Evolutionary conservation across 2,329 filamentous ascomycete species (phyloP).

Genomic region (Hypoxylon sp.): DNA sequence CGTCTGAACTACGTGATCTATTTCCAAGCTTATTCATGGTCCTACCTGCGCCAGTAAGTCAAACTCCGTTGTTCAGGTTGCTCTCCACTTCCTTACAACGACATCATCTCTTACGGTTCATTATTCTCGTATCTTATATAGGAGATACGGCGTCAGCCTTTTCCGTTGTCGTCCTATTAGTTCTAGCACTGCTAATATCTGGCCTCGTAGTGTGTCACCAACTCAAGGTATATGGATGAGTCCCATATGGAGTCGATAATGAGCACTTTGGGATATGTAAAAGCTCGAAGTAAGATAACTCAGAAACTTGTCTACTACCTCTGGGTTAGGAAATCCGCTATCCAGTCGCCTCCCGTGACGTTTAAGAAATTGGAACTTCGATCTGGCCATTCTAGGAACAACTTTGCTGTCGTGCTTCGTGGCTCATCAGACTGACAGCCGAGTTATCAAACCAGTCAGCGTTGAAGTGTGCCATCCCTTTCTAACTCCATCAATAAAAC

Average conservation of each 20-base stretch:
- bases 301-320: slow-evolving; percentile 90
- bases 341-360: slow-evolving; percentile 46
- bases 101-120: neutral
- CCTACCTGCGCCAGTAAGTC: slow-evolving; percentile 77
- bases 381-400: slow-evolving; percentile 84
- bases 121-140: neutral
- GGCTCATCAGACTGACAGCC: slow-evolving; percentile 42
- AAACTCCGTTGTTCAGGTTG: neutral
- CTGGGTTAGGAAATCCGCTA: slow-evolving; percentile 71
- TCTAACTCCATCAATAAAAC: slow-evolving; percentile 8
- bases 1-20: slow-evolving; percentile 50
- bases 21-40: slow-evolving; percentile 89
- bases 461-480: slow-evolving; percentile 9
- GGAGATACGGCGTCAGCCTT: neutral
- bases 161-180: neutral
- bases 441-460: slow-evolving; percentile 19
- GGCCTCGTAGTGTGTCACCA: slow-evolving; percentile 75
- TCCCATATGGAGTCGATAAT: slow-evolving; percentile 79
- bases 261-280: slow-evolving; percentile 79
- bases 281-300: slow-evolving; percentile 78
- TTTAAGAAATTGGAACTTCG: slow-evolving; percentile 84
- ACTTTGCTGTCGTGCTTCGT: slow-evolving; percentile 84
- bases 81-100: neutral
- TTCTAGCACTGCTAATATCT: slow-evolving; percentile 22
- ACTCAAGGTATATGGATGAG: slow-evolving; percentile 91